phyloP scores from a whole-genome alignment of 805 yeast species.

The Jamesozyma spencerorum region DNA sequence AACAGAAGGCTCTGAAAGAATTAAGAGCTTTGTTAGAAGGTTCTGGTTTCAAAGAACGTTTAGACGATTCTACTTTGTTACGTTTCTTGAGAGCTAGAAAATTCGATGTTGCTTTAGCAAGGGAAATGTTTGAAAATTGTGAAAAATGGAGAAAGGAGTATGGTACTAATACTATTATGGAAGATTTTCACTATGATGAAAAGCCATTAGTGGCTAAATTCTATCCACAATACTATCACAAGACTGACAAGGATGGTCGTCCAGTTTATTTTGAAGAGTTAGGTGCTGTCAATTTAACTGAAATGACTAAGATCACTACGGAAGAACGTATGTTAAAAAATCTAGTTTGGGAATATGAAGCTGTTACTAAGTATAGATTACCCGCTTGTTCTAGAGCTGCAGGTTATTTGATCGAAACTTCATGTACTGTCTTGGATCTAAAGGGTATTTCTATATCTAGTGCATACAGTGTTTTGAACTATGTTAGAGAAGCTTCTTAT shows the following conservation, averaged over 20 bases:
- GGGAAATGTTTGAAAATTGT: constrained; percentile 74
- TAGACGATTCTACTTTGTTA: constrained; percentile 76
- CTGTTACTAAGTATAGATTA: constrained; percentile 71
- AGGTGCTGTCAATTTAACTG: constrained; percentile 80
- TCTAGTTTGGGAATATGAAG: constrained; percentile 95
- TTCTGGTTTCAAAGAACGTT: constrained; percentile 62
- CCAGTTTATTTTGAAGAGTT: constrained; percentile 92
- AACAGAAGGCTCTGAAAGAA: constrained; percentile 48
- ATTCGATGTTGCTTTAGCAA: constrained; percentile 73
- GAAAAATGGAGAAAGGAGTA: constrained; percentile 86
- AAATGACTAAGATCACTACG: constrained; percentile 87
- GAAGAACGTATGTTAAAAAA: constrained; percentile 95
- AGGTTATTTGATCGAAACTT: constrained; percentile 78
- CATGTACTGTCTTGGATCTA: constrained; percentile 91
- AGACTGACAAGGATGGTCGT: constrained; percentile 93
- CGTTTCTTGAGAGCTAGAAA: constrained; percentile 93
- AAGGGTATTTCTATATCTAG: constrained; percentile 84
- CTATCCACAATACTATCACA: constrained; percentile 96
- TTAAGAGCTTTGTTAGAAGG: constrained; percentile 50
- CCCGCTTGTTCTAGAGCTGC: constrained; percentile 89
- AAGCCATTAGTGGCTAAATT: constrained; percentile 79
- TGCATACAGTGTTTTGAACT: constrained; percentile 76
- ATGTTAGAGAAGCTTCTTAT: constrained; percentile 85
- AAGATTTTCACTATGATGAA: constrained; percentile 87
- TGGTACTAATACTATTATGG: constrained; percentile 78